Evolutionary conservation across 495 filamentous ascomycete species (phyloP).

Genomic region (Thermothielavioides terrestris): DNA sequence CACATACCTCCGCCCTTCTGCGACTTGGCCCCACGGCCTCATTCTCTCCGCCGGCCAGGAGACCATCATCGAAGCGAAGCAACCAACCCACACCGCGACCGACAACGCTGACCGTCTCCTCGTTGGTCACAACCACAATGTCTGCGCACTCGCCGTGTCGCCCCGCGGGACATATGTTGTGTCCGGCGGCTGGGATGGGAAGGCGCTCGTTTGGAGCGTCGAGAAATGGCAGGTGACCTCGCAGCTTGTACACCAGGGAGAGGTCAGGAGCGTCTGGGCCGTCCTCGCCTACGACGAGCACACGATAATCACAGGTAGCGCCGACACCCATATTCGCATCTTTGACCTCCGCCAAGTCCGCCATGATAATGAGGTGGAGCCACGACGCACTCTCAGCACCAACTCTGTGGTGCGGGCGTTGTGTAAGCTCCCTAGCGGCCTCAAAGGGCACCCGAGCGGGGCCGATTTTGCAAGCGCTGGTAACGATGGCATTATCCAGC

Average conservation of each 20-base stretch:
- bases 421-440: conserved; percentile 57
- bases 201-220: conserved; percentile 68
- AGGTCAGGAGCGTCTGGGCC: conserved; percentile 73
- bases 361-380: conserved; percentile 59
- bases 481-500: conserved; percentile 76
- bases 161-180: conserved; percentile 63
- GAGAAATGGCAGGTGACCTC: conserved; percentile 60
- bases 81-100: conserved; percentile 47
- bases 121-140: conserved; percentile 75
- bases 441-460: conserved; percentile 58
- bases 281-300: conserved; percentile 74
- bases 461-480: conserved; percentile 84
- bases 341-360: conserved; percentile 61
- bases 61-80: conserved; percentile 82
- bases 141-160: conserved; percentile 76
- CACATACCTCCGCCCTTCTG: conserved; percentile 64
- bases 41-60: conserved; percentile 83
- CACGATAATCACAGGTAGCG: conserved; percentile 83
- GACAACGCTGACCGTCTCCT: conserved; percentile 80
- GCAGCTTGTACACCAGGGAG: conserved; percentile 59
- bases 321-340: conserved; percentile 80
- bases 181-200: conserved; percentile 92
- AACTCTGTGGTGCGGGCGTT: conserved; percentile 80
- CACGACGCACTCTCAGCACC: conserved; percentile 66
- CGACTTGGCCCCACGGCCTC: conserved; percentile 66